Base-by-base conservation (phyloP, 1,139 yeast genomes). In the Sugiyamaella neomexicana region DNA sequence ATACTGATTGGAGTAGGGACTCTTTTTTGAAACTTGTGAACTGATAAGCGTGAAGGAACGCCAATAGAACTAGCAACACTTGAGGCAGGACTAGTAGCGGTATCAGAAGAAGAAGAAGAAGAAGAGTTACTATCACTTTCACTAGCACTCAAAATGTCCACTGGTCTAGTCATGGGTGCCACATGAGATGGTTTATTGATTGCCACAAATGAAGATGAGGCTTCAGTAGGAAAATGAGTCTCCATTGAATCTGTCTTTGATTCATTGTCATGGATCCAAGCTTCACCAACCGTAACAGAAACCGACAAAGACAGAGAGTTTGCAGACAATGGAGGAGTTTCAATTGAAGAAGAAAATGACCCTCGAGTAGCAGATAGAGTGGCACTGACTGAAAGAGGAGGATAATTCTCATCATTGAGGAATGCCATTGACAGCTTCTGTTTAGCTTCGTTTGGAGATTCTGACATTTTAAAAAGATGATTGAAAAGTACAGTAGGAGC, bases 1-100 rank as follows among this genome's bases (percentile, higher is more conserved):
- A 44, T 44, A 32, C 39, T 44, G 31, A 44, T 31, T 16, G 48
- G 48, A 20, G 40, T 16, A 5, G 48, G 48, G 9, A 29, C 25
- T 17, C 20, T 12, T 44, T 34, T 44, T 34, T 44, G 48, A 2
- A 9, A 15, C 17, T 34, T 44, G 16, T n/a, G 39, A 44, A 16
- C 27, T 12, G 37, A 41, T 2, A 36, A 3, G 17, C 34, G 34
- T 9, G 25, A 16, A 3, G 41, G 25, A n/a, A n/a, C n/a, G 2
- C 13, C n/a, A n/a, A 12, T 25, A 13, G 17, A 4, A n/a, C 15
- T 20, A 32, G 15, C 20, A 25, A 31, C 9, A 40, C 10, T 40
- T 8, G 31, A 23, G 5, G 32, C 23, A 16, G 27, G 10, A 43
- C 13, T n/a, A 8, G 8, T 10, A 20, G 32, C n/a, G 23, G 44